Evolutionary conservation across 1,284 basidiomycete species (phyloP).

Genomic region (Ustilago trichophora): DNA sequence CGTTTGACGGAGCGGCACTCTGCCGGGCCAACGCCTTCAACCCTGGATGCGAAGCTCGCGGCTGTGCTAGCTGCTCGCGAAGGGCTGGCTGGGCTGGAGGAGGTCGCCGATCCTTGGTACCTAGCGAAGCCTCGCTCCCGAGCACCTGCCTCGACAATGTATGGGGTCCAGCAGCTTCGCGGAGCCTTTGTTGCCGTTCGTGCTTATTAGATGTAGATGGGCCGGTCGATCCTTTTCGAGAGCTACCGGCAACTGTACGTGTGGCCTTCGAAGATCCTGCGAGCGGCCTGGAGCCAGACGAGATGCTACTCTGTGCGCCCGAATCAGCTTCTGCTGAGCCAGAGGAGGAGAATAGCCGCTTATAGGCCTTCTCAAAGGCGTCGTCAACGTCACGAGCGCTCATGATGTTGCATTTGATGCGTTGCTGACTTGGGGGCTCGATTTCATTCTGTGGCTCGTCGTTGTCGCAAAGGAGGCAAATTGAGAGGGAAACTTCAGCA

Average conservation of each 20-base stretch:
- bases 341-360: constrained; percentile 26
- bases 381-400: constrained; percentile 34
- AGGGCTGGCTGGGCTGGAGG: neutral
- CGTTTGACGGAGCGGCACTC: neutral
- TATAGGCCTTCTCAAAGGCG: constrained; percentile 39
- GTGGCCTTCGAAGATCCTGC: constrained; percentile 1
- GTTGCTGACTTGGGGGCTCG: no score
- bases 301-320: neutral
- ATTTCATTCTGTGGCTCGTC: neutral
- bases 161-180: neutral
- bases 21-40: constrained; percentile 21
- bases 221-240: neutral
- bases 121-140: neutral
- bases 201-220: constrained; percentile 1
- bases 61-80: neutral
- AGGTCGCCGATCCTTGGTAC: neutral
- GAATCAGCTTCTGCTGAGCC: neutral
- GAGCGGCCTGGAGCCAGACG: neutral
- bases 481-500: no score
- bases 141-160: neutral
- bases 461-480: no score
- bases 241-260: neutral
- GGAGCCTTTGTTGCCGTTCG: neutral
- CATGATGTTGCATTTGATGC: constrained; percentile 8
- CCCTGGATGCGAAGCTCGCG: neutral